These are phyloP conservation scores for Chrysophaeum taylorii DNA, from an alignment of 352 stramenopile genomes.

Conservation along the genomic window DNA sequence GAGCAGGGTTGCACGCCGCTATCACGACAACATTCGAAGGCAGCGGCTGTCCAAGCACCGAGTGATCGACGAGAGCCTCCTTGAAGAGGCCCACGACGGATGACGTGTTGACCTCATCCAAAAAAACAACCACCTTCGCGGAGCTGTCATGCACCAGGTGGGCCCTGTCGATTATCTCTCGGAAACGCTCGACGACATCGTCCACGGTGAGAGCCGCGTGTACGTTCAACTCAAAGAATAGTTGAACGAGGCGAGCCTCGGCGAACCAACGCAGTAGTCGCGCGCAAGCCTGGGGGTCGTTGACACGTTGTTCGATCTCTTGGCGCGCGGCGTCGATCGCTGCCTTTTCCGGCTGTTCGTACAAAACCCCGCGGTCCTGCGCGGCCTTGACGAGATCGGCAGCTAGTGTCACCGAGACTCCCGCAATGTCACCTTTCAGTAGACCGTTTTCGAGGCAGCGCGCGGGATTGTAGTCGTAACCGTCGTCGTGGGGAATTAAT, in stretches of 20 bases:
- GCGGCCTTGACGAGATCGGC: no score
- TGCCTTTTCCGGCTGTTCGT: no score
- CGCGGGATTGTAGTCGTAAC: no score
- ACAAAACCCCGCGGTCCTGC: no score
- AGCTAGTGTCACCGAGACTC: no score
- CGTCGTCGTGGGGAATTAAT: no score
- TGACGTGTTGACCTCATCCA: constrained; percentile 45
- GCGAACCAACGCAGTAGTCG: constrained; percentile 28
- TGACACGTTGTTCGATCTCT: constrained; percentile 3
- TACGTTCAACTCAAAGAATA: constrained; percentile 40
- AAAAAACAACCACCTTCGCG: constrained; percentile 35
- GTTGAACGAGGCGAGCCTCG: constrained; percentile 27
- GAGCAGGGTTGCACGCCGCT: constrained; percentile 40
- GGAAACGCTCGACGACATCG: constrained; percentile 27
- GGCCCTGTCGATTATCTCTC: no score
- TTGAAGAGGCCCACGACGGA: constrained; percentile 39
- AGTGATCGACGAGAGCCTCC: constrained; percentile 43
- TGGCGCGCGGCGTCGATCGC: no score
- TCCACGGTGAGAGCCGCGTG: constrained; percentile 28
- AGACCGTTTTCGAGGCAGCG: no score
- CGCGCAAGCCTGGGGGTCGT: not conserved
- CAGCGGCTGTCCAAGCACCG: constrained; percentile 29
- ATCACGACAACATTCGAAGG: constrained; percentile 40
- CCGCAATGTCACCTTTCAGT: no score
- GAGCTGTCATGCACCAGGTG: no score